Base-by-base conservation (phyloP, 2,329 filamentous ascomycete genomes). In the Colletotrichum destructivum region DNA sequence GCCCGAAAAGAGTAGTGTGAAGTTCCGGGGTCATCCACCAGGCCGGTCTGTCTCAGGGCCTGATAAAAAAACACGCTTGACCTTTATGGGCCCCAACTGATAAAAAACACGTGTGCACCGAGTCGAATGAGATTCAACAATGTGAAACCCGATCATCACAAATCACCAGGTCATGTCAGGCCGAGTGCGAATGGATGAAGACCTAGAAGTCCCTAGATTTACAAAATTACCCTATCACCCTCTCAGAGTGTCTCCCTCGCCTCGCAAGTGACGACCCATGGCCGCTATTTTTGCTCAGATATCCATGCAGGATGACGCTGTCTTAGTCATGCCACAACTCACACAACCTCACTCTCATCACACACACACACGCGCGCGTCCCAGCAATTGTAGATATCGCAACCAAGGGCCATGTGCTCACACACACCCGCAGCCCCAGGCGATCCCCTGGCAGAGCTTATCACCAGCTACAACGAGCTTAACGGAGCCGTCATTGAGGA, bases 391-490 rank as follows among this genome's bases (percentile, higher is more conserved):
- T 38, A 38, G 35, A 38, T 23, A 18, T 26, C 18, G 16, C 18
- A 15, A 15, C 26, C 35, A 9, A 13, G 52, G 8, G 47, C 40
- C 65, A 72, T 72, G 69, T 42, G 18, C 40, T 23, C 52, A 13
- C 46, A 56, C 26, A 7, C 26, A n/a, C 40, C 47, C 4, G 31
- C 21, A 8, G 8, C 15, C 13, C 40, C 55, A 13, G 69, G 18
- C 16, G 85, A 87, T 72, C 82, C 86, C 15, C 80, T 88, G 69
- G 79, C 77, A 26, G 85, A 88, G 69, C 86, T 95, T 26, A 88
- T 96, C 74, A 86, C 84, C 13, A 89, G 86, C n/a, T 95, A 93
- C 81, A 89, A 92, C 77, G 93, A 94, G 75, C 88, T 95, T 66
- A 96, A 96, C 78, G 81, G 86, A 67, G 79, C 83, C 26, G 76